A percentile compares a stretch with the other conserved stretches of the same genome.
These are phyloP conservation scores for Sclerotinia minor DNA, from an alignment of 2,329 filamentous ascomycete species.

Conservation along the genomic window DNA sequence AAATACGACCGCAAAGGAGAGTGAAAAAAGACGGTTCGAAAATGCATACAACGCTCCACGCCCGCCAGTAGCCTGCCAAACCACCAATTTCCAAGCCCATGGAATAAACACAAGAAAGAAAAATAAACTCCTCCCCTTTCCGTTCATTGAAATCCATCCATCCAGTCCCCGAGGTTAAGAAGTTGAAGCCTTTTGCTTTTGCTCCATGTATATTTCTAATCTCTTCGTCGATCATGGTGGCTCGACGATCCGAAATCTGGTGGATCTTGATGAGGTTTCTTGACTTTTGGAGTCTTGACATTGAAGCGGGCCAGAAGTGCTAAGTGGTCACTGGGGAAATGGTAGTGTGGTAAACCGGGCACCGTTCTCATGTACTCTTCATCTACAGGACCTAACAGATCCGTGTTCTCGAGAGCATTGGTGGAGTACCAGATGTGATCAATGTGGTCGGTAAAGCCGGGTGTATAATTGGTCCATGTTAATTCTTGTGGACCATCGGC, in stretches of 20 bases:
- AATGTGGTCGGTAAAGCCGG: conserved; percentile 86
- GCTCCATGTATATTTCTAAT: conserved; percentile 20
- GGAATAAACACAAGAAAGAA: conserved; percentile 27
- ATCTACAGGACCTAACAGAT: conserved; percentile 68
- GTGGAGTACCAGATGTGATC: conserved; percentile 99
- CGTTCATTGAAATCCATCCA: conserved; percentile 21
- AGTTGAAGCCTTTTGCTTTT: conserved; percentile 9
- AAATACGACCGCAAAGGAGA: conserved; percentile 21
- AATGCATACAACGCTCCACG: conserved; percentile 27
- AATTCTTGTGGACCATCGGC: conserved; percentile 81
- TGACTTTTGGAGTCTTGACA: conserved; percentile 62
- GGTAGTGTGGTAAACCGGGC: conserved; percentile 72
- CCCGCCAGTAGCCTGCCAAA: conserved; percentile 25
- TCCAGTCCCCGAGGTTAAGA: conserved; percentile 9
- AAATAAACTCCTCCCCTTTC: conserved; percentile 22
- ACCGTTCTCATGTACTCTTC: conserved; percentile 69
- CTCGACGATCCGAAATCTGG: conserved; percentile 41
- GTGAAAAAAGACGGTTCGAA: conserved; percentile 21
- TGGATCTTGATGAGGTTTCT: conserved; percentile 37
- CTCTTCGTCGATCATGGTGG: conserved; percentile 30
- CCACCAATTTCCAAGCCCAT: conserved; percentile 26
- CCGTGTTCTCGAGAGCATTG: conserved; percentile 65
- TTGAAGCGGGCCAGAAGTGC: conserved; percentile 68
- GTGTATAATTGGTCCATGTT: conserved; percentile 94
- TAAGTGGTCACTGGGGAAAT: conserved; percentile 74